Evolutionary conservation across 2,329 filamentous ascomycete genomes (phyloP).

Genomic region (Stachybotrys echinatus): DNA sequence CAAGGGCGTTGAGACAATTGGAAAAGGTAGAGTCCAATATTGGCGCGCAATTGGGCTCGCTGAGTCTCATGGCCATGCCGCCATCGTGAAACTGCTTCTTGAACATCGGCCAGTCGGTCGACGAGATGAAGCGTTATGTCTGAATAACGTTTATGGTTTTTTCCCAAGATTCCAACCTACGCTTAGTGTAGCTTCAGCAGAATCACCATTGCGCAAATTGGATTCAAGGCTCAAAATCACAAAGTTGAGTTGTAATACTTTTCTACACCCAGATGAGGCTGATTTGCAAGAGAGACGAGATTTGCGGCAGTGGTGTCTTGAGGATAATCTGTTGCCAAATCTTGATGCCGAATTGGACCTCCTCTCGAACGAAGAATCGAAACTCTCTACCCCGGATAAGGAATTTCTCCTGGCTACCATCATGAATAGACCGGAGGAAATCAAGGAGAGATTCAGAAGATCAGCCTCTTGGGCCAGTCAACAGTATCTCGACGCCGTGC

Average conservation of each 20-base stretch:
- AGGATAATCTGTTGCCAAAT: background rate
- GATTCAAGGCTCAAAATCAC: background rate
- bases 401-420: background rate
- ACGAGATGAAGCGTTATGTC: background rate
- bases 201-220: background rate
- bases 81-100: background rate
- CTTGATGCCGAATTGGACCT: background rate
- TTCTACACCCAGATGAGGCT: background rate
- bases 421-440: background rate
- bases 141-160: background rate
- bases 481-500: too few species aligned
- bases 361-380: background rate
- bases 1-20: background rate
- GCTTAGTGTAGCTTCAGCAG: background rate
- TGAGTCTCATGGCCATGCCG: background rate
- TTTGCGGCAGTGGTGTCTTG: background rate
- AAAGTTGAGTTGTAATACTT: background rate
- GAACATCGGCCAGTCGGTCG: background rate
- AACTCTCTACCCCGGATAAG: background rate
- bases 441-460: background rate
- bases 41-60: background rate
- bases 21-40: background rate
- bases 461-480: background rate
- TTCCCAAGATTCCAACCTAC: too few species aligned
- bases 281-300: background rate